A percentile compares a stretch with the other conserved stretches of the same genome.
These are phyloP conservation scores for Colletotrichum destructivum DNA, from an alignment of 2,329 filamentous ascomycete species.

Conservation along the genomic window DNA sequence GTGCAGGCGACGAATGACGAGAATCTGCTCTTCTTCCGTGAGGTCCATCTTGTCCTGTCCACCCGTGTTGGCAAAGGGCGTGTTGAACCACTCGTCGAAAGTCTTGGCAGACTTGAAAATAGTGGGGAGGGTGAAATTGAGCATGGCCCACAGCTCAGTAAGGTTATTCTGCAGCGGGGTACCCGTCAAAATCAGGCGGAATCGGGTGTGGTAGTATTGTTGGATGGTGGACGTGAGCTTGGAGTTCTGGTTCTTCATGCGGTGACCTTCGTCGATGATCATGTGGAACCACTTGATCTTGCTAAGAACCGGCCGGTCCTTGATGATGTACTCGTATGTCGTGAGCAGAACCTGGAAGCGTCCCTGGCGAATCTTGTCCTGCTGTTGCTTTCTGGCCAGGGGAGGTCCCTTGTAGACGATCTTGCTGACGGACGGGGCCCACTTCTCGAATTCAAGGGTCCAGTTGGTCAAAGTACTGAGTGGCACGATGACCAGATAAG, in stretches of 20 bases:
- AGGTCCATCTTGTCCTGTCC: slow-evolving; percentile 99
- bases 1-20: slow-evolving; percentile 97
- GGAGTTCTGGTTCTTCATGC: slow-evolving; percentile 98
- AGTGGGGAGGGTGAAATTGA: slow-evolving; percentile 97
- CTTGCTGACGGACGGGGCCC: slow-evolving; percentile 88
- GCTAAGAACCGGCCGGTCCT: slow-evolving; percentile 93
- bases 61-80: slow-evolving; percentile 97
- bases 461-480: slow-evolving; percentile 98
- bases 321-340: slow-evolving; percentile 99
- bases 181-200: slow-evolving; percentile 96
- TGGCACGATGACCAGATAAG: slow-evolving; percentile 96
- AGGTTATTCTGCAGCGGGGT: slow-evolving; percentile 98
- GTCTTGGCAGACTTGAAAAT: slow-evolving; percentile 99
- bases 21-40: slow-evolving; percentile 98
- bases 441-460: slow-evolving; percentile 99
- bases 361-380: slow-evolving; percentile 94
- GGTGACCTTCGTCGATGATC: slow-evolving; percentile 99
- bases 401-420: slow-evolving; percentile 99
- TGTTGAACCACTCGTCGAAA: slow-evolving; percentile 99
- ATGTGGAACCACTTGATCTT: slow-evolving; percentile 99
- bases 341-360: slow-evolving; percentile 97
- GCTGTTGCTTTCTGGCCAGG: slow-evolving; percentile 87
- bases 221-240: slow-evolving; percentile 97
- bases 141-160: slow-evolving; percentile 94
- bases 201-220: slow-evolving; percentile 94